Percentiles rank a stretch among this genome's conserved stretches.
Evolutionary conservation across 2,329 filamentous ascomycete species (phyloP).

Genomic region (Arthrocladium fulminans): DNA sequence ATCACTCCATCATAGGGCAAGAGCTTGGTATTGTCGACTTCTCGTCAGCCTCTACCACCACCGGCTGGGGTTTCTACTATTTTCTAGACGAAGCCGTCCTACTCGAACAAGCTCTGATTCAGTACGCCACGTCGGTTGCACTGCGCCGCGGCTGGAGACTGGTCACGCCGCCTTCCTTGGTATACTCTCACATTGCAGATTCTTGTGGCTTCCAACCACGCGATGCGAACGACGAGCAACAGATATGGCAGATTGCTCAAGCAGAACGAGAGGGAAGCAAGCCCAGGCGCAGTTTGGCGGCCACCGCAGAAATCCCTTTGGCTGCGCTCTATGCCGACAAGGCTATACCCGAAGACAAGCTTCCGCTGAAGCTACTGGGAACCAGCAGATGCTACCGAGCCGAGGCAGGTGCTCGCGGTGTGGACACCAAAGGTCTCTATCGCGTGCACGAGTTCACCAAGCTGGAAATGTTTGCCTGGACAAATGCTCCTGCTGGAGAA

Average conservation of each 20-base stretch:
- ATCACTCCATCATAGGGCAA: conserved; percentile 77
- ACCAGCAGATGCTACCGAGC: conserved; percentile 90
- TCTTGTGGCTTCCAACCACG: conserved; percentile 93
- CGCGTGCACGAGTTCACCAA: conserved; percentile 98
- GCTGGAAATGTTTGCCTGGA: conserved; percentile 96
- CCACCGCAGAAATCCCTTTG: conserved; percentile 89
- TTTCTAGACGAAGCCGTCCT: conserved; percentile 83
- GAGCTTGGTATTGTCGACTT: conserved; percentile 91
- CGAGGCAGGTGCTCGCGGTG: conserved; percentile 82
- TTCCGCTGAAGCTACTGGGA: conserved; percentile 73
- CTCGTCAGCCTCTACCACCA: conserved; percentile 65
- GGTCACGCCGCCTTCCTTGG: conserved; percentile 77
- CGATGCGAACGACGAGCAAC: conserved; percentile 82
- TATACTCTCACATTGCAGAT: conserved; percentile 82
- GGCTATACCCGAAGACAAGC: conserved; percentile 52
- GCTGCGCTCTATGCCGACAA: conserved; percentile 79
- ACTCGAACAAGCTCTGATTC: conserved; percentile 87
- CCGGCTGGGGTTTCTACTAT: conserved; percentile 98
- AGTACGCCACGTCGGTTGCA: conserved; percentile 71
- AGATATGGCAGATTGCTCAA: conserved; percentile 75
- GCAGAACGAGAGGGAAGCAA: conserved; percentile 53
- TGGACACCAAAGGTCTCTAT: conserved; percentile 88
- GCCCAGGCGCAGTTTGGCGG: conserved; percentile 67
- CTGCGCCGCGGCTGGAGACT: conserved; percentile 66
- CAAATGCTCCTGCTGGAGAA: conserved; percentile 45